phyloP scores from a whole-genome alignment of 108 stramenopile species.

The Tribonema minus region DNA sequence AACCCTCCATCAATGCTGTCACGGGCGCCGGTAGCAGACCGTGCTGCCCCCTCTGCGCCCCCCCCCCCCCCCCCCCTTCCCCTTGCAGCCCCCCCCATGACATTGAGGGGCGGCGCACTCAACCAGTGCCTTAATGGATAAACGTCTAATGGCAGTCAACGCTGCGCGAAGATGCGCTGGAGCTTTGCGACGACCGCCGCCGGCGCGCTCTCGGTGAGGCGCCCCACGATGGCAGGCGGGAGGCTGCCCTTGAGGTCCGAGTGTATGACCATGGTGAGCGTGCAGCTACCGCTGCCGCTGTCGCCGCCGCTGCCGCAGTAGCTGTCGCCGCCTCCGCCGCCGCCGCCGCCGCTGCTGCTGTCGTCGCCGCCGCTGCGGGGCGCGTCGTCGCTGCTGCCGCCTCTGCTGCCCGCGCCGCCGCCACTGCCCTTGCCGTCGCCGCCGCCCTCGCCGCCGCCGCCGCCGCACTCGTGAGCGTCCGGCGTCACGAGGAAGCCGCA shows the following conservation, averaged over 20 bases:
- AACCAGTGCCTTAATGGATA: too few species aligned
- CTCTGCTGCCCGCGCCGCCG: not conserved
- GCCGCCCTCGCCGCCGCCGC: not conserved
- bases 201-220: conserved; percentile 12
- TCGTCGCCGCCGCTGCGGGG: not conserved
- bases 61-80: too few species aligned
- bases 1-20: too few species aligned
- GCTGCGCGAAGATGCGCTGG: not conserved
- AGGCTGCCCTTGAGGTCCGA: conserved; percentile 32
- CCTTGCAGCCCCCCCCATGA: too few species aligned
- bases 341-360: not conserved
- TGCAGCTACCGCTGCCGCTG: conserved; percentile 5
- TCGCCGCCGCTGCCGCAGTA: not conserved
- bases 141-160: too few species aligned
- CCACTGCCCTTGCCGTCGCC: not conserved
- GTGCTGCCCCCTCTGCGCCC: too few species aligned
- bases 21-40: too few species aligned
- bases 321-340: not conserved
- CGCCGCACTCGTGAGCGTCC: not conserved
- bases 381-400: too few species aligned
- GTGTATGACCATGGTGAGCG: conserved; percentile 43
- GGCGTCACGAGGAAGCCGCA: conserved; percentile 45
- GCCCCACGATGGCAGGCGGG: conserved; percentile 16
- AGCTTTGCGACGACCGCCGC: not conserved
- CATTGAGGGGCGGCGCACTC: too few species aligned